Percentiles rank a stretch among this genome's conserved stretches.
phyloP scores from a whole-genome alignment of 169 alveolate species.

The Plasmodium yoelii region DNA sequence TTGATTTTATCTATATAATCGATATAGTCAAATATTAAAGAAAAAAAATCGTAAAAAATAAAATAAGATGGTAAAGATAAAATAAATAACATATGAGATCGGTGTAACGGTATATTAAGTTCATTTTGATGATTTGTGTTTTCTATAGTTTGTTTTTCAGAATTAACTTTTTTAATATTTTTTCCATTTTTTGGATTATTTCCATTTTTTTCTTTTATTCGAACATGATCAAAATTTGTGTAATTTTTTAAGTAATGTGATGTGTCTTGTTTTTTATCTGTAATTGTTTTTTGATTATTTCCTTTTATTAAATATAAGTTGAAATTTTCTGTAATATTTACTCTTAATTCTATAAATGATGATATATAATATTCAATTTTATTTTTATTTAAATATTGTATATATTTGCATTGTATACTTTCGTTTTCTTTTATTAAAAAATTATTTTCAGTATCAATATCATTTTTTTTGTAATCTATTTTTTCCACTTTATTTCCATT shows the following conservation, averaged over 20 bases:
- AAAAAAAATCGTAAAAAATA: slow-evolving; percentile 31
- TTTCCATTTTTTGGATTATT: not conserved
- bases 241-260: not conserved
- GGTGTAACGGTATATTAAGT: slow-evolving; percentile 43
- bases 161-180: not conserved
- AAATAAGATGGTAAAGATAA: slow-evolving; percentile 33
- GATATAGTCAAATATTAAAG: slow-evolving; percentile 14
- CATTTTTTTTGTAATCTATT: slow-evolving; percentile 1
- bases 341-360: slow-evolving; percentile 22
- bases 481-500: slow-evolving; percentile 42
- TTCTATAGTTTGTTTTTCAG: not conserved
- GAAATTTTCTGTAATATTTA: slow-evolving; percentile 23
- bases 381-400: slow-evolving; percentile 1
- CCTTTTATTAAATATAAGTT: slow-evolving; percentile 64
- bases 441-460: not conserved
- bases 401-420: slow-evolving; percentile 1
- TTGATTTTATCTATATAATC: slow-evolving; percentile 28
- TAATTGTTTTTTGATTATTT: not conserved
- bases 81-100: slow-evolving; percentile 58
- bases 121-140: not conserved
- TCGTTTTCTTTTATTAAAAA: slow-evolving; percentile 18
- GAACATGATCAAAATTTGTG: not conserved
- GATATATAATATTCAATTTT: slow-evolving; percentile 42
- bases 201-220: slow-evolving; percentile 18
- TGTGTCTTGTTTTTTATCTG: not conserved